phyloP scores from a whole-genome alignment of 345 rosid species.

The Populus davidiana region DNA sequence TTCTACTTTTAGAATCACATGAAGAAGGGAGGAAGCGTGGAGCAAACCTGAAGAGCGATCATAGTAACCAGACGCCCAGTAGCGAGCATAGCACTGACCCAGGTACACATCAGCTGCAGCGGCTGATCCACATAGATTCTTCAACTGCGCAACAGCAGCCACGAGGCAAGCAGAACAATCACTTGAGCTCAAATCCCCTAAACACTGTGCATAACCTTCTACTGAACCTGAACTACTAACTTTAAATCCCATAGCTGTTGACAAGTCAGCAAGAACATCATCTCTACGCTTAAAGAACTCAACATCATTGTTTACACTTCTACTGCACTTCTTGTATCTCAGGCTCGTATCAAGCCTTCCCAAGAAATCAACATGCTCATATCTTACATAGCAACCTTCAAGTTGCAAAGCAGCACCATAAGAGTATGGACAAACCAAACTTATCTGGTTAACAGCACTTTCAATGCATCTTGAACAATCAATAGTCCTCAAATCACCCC shows the following conservation, averaged over 20 bases:
- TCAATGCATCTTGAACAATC: constrained; percentile 62
- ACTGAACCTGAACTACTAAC: constrained; percentile 80
- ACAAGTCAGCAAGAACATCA: constrained; percentile 71
- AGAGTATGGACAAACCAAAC: constrained; percentile 57
- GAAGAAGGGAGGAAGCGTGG: neutral
- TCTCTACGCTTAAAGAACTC: constrained; percentile 72
- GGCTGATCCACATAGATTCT: constrained; percentile 74
- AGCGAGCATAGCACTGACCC: constrained; percentile 78
- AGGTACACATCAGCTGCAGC: constrained; percentile 77
- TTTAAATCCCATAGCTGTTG: constrained; percentile 50
- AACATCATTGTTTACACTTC: constrained; percentile 43
- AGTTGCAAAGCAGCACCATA: constrained; percentile 74
- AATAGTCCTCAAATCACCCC: constrained; percentile 55
- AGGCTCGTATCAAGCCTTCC: constrained; percentile 64
- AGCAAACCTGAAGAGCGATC: constrained; percentile 57
- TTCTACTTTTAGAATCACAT: neutral
- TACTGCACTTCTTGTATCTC: constrained; percentile 72
- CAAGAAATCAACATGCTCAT: constrained; percentile 57
- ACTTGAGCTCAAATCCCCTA: constrained; percentile 59
- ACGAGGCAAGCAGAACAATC: constrained; percentile 71
- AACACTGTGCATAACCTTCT: constrained; percentile 81
- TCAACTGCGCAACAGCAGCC: constrained; percentile 55
- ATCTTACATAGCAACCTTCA: constrained; percentile 60
- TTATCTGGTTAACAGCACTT: constrained; percentile 58
- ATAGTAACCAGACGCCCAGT: constrained; percentile 86